phyloP scores from a whole-genome alignment of 306 rosid genomes.

The Quercus parvula region DNA sequence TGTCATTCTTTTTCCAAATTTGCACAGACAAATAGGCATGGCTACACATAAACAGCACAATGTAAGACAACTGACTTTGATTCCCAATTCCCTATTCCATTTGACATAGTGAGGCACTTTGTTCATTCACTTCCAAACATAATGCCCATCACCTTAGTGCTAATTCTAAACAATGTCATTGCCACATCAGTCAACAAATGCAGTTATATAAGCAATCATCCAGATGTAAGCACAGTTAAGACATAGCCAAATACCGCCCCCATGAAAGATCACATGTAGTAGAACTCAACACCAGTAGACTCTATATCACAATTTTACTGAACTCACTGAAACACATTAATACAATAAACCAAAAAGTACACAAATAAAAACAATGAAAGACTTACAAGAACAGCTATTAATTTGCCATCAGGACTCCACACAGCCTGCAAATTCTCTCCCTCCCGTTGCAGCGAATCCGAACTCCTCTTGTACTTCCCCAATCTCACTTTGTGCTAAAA shows the following conservation, averaged over 20 bases:
- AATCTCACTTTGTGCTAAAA: conserved; percentile 86
- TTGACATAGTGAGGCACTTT: neutral
- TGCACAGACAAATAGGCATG: neutral
- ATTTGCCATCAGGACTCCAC: conserved; percentile 93
- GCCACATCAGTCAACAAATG: neutral
- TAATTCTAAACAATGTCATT: neutral
- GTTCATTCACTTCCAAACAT: too few relatives aligned
- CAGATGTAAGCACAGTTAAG: neutral
- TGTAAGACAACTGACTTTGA: neutral
- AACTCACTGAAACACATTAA: neutral
- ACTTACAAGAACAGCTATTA: conserved; percentile 83
- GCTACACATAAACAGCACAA: neutral
- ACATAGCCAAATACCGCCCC: neutral
- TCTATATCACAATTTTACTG: neutral
- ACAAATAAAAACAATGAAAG: neutral
- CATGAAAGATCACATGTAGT: neutral
- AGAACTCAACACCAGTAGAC: neutral
- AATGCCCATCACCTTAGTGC: neutral
- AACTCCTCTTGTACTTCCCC: conserved; percentile 89
- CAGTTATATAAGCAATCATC: neutral
- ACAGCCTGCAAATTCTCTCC: conserved; percentile 96
- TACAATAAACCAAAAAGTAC: neutral
- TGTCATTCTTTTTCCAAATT: neutral
- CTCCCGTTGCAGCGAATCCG: conserved; percentile 68
- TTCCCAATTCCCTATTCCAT: neutral